A percentile compares a stretch with the other conserved stretches of the same genome.
phyloP scores from a whole-genome alignment of 2,329 filamentous ascomycete species.

The Xylaria sp. region DNA sequence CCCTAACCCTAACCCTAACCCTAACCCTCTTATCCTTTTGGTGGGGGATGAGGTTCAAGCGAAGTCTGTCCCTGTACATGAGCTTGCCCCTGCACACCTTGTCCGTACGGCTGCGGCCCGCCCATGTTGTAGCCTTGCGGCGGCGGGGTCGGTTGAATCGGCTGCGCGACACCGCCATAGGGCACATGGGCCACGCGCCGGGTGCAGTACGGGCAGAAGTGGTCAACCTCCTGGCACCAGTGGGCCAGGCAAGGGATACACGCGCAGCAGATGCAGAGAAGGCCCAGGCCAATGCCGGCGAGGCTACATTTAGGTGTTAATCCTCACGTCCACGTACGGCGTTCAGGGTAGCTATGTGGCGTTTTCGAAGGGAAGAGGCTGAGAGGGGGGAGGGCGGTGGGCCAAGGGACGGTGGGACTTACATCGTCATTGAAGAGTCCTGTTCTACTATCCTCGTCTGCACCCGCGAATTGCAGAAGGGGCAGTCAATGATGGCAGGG shows the following conservation, averaged over 20 bases:
- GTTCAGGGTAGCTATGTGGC: too few relatives aligned
- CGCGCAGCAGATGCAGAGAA: constrained; percentile 38
- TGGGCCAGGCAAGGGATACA: constrained; percentile 38
- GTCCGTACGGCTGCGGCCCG: background rate
- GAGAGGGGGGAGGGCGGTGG: too few relatives aligned
- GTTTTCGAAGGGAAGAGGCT: too few relatives aligned
- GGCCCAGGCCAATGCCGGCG: constrained; percentile 11
- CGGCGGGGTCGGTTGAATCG: background rate
- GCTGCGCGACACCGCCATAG: background rate
- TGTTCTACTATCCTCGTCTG: constrained; percentile 13
- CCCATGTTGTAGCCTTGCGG: background rate
- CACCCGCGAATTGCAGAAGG: constrained; percentile 10
- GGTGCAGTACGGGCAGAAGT: constrained; percentile 36
- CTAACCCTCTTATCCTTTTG: too few relatives aligned
- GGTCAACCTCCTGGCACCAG: constrained; percentile 39
- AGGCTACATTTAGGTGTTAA: background rate
- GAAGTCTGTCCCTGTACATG: too few relatives aligned
- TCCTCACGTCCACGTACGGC: background rate
- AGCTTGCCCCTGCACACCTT: too few relatives aligned
- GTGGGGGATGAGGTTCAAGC: too few relatives aligned
- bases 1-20: too few relatives aligned
- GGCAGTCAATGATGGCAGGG: constrained; percentile 18
- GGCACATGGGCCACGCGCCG: constrained; percentile 32
- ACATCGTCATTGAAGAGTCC: constrained; percentile 20
- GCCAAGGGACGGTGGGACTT: background rate